Conservation (phyloP, 305 asterid genomes). For the Striga hermonthica region DNA sequence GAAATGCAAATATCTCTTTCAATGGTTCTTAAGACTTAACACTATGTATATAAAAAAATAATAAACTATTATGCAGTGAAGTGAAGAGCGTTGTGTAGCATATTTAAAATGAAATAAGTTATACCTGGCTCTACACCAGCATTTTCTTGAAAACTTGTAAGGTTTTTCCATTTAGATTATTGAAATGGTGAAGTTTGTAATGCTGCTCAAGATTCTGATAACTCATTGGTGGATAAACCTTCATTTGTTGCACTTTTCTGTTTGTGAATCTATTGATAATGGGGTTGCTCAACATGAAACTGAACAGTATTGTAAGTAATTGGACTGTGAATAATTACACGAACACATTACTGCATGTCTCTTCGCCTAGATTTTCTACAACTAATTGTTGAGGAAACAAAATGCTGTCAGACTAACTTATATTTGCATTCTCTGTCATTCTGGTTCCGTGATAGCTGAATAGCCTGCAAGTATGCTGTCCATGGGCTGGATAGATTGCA, state of each 20-base stretch:
- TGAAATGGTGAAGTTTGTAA: constrained; percentile 1
- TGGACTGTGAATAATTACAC: not conserved
- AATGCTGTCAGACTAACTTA: not conserved
- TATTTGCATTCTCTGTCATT: not conserved
- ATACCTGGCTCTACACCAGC: not conserved
- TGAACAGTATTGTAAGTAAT: not conserved
- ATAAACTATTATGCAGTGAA: constrained; percentile 2
- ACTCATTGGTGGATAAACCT: constrained; percentile 1
- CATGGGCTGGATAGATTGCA: not conserved
- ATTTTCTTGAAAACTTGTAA: not conserved
- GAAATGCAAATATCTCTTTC: not conserved
- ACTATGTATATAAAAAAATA: constrained; percentile 17
- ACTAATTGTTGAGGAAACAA: not conserved
- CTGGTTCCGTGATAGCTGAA: not conserved
- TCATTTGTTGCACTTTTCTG: constrained; percentile 15
- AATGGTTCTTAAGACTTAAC: constrained; percentile 14
- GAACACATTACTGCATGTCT: not conserved
- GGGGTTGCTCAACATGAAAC: constrained; percentile 16
- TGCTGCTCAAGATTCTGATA: constrained; percentile 10
- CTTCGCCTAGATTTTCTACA: not conserved
- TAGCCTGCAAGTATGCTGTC: not conserved
- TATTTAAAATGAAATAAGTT: constrained; percentile 7
- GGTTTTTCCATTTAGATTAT: constrained; percentile 12
- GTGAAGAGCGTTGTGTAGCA: constrained; percentile 16
- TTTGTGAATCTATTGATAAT: not conserved